Conservation (phyloP, 805 yeast species). For the Lipomyces sp. region DNA sequence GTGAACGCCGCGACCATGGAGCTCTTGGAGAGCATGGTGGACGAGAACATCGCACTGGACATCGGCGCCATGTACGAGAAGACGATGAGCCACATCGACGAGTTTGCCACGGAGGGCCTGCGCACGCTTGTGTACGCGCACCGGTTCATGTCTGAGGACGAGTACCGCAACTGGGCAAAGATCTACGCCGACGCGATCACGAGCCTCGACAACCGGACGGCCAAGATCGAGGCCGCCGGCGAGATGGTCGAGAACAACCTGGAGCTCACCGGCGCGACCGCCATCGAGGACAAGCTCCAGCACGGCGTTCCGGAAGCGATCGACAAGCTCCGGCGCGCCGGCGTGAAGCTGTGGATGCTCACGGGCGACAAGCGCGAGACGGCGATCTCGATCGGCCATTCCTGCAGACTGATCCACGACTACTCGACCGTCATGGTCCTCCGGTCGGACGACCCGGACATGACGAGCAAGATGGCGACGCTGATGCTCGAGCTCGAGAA, state of each 20-base stretch:
- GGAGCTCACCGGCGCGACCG: constrained; percentile 83
- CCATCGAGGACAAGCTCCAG: constrained; percentile 94
- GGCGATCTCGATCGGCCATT: constrained; percentile 93
- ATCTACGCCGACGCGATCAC: constrained; percentile 74
- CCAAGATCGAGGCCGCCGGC: constrained; percentile 68
- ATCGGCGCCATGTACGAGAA: constrained; percentile 77
- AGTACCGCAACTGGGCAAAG: constrained; percentile 63
- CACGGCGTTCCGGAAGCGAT: constrained; percentile 96
- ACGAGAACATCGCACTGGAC: constrained; percentile 59
- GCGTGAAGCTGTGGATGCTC: constrained; percentile 95
- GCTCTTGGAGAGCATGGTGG: constrained; percentile 32
- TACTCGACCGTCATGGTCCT: constrained; percentile 84
- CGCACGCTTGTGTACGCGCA: constrained; percentile 84
- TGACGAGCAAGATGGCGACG: constrained; percentile 67
- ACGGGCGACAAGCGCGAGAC: constrained; percentile 98
- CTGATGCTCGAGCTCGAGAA: constrained; percentile 68
- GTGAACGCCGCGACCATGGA: constrained; percentile 1
- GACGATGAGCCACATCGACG: constrained; percentile 87
- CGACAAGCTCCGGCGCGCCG: constrained; percentile 87
- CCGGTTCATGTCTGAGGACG: constrained; percentile 59
- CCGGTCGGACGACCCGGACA: constrained; percentile 49
- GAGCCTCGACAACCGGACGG: constrained; percentile 62
- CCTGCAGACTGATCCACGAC: constrained; percentile 89
- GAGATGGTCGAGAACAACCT: constrained; percentile 65
- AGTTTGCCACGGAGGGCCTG: constrained; percentile 90